phyloP scores from a whole-genome alignment of 129 eudicot species.

The Chrysanthemum lavandulifolium region DNA sequence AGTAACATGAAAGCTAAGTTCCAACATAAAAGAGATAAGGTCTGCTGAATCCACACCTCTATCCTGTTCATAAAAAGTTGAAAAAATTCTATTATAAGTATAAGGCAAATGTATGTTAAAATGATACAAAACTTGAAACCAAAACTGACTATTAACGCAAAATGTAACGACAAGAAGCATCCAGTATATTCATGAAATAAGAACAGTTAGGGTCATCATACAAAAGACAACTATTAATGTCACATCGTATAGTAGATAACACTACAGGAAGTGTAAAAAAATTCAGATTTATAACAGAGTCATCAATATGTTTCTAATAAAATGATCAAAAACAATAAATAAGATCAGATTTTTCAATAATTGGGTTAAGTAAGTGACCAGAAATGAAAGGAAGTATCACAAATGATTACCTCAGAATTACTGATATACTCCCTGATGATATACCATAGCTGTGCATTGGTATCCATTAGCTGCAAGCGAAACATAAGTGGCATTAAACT shows the following conservation, averaged over 20 bases:
- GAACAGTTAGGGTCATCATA: not conserved
- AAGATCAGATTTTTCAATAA: constrained; percentile 11
- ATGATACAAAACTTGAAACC: not conserved
- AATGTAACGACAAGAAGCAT: not conserved
- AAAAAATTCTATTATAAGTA: not conserved
- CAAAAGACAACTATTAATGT: not conserved
- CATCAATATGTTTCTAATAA: constrained; percentile 8
- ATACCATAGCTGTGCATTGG: constrained; percentile 98
- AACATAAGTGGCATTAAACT: constrained; percentile 24
- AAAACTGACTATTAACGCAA: not conserved
- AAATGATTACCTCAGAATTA: constrained; percentile 68
- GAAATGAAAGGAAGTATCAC: constrained; percentile 21
- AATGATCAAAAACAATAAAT: constrained; percentile 15
- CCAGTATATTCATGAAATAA: not conserved
- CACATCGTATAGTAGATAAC: not conserved
- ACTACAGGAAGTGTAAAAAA: not conserved
- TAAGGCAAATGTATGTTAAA: not conserved
- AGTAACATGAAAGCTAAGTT: constrained; percentile 90
- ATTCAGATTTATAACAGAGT: not conserved
- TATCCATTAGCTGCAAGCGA: constrained; percentile 78
- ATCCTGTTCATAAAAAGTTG: constrained; percentile 34
- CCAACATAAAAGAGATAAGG: constrained; percentile 80
- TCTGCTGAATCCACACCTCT: constrained; percentile 79
- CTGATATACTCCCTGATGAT: constrained; percentile 89
- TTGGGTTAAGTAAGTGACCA: constrained; percentile 6